Evolutionary conservation across 2,329 filamentous ascomycete species (phyloP).

Genomic region (Fusarium nygamai): DNA sequence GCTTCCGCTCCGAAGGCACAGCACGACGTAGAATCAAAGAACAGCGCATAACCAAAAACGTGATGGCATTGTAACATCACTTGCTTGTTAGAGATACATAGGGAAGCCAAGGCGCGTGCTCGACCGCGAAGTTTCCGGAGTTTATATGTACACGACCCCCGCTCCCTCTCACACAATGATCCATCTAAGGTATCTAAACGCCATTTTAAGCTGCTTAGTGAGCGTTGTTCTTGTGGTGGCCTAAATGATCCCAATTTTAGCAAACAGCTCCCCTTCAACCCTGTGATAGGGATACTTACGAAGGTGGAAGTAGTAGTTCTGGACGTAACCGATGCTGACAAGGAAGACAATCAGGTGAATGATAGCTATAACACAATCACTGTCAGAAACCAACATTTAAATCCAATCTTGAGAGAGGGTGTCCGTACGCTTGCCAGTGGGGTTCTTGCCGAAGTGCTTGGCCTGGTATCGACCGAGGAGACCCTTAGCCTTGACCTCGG

Average conservation of each 20-base stretch:
- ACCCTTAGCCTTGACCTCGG: slow-evolving; percentile 83
- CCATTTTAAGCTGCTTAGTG: slow-evolving; percentile 70
- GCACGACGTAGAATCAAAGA: background rate
- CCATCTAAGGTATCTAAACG: slow-evolving; percentile 32
- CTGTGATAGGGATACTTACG: slow-evolving; percentile 71
- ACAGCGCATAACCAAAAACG: slow-evolving; percentile 2
- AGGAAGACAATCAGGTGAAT: slow-evolving; percentile 85
- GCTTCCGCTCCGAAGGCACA: background rate
- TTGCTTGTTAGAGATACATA: slow-evolving; percentile 48
- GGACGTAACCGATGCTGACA: slow-evolving; percentile 86
- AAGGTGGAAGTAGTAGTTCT: slow-evolving; percentile 99
- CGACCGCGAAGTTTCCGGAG: slow-evolving; percentile 48
- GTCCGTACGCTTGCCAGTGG: slow-evolving; percentile 83
- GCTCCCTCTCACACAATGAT: slow-evolving; percentile 40
- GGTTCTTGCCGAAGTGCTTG: slow-evolving; percentile 95
- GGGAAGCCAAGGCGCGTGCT: slow-evolving; percentile 50
- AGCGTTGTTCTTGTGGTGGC: slow-evolving; percentile 99
- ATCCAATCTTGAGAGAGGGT: slow-evolving; percentile 38
- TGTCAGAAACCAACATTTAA: slow-evolving; percentile 23
- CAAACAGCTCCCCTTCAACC: background rate
- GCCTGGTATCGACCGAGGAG: slow-evolving; percentile 89
- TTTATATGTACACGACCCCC: slow-evolving; percentile 56
- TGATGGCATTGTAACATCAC: slow-evolving; percentile 42
- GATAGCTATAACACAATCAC: slow-evolving; percentile 70
- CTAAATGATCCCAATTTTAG: slow-evolving; percentile 58